Percentiles rank a stretch among this genome's conserved stretches.
phyloP scores from a whole-genome alignment of 2,329 filamentous ascomycete genomes.

The Zasmidium angulare region DNA sequence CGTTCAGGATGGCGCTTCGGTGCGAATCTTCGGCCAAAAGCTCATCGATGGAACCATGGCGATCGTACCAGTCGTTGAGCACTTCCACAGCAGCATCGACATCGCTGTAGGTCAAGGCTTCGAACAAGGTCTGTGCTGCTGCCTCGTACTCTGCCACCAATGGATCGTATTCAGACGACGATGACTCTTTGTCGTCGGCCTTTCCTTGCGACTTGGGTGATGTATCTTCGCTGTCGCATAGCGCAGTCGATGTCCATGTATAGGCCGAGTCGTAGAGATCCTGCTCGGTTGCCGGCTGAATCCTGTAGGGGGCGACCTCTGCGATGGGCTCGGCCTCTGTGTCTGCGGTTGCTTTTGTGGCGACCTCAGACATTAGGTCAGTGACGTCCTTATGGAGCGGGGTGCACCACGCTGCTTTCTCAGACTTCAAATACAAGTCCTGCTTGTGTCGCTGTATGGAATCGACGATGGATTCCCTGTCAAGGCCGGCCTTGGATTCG shows the following conservation, averaged over 20 bases:
- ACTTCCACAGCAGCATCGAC: slow-evolving; percentile 4
- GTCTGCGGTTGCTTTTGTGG: slow-evolving; percentile 15
- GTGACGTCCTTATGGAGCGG: slow-evolving; percentile 9
- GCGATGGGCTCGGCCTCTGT: slow-evolving; percentile 12
- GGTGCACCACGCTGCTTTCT: background rate
- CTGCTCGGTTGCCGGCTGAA: slow-evolving; percentile 45
- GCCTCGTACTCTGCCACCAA: slow-evolving; percentile 3
- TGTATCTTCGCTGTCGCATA: too few relatives aligned
- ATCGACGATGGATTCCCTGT: background rate
- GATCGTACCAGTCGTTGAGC: slow-evolving; percentile 9
- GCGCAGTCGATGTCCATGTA: slow-evolving; percentile 1
- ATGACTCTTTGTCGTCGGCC: too few relatives aligned
- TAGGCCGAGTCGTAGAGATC: slow-evolving; percentile 49
- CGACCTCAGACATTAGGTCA: slow-evolving; percentile 19
- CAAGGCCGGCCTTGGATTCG: background rate
- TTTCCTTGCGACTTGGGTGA: too few relatives aligned
- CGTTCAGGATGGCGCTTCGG: slow-evolving; percentile 3
- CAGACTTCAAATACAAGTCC: slow-evolving; percentile 1
- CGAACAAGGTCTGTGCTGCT: background rate
- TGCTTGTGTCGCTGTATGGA: slow-evolving; percentile 13
- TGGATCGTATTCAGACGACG: too few relatives aligned
- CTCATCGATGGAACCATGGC: slow-evolving; percentile 9
- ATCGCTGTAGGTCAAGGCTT: slow-evolving; percentile 1
- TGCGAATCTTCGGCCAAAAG: slow-evolving; percentile 2
- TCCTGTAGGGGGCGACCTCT: background rate